Evolutionary conservation across 2,329 filamentous ascomycete species (phyloP).

Genomic region (Drechslerella coelobrocha): DNA sequence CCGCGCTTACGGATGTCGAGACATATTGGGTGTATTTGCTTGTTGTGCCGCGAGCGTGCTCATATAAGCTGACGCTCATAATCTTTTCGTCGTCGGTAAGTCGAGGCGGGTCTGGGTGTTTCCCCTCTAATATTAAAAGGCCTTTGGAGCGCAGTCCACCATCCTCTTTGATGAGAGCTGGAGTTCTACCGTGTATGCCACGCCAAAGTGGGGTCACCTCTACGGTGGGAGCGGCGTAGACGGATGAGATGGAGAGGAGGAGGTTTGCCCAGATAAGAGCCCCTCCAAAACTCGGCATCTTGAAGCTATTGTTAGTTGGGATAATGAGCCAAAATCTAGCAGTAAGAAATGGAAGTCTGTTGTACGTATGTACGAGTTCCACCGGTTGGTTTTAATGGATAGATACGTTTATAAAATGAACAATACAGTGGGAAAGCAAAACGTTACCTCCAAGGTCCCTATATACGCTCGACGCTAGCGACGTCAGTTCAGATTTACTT

Average conservation of each 20-base stretch:
- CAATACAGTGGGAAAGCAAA: neutral
- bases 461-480: neutral
- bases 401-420: neutral
- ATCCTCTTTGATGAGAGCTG: neutral
- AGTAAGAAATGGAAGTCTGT: neutral
- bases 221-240: neutral
- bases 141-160: constrained; percentile 9
- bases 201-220: constrained; percentile 8
- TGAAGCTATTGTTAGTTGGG: neutral
- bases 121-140: constrained; percentile 2
- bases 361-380: neutral
- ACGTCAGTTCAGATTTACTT: neutral
- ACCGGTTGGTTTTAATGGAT: neutral
- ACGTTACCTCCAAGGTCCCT: neutral
- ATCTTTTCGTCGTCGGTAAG: neutral
- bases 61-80: neutral
- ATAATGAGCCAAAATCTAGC: neutral
- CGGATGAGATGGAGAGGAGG: neutral
- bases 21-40: constrained; percentile 9
- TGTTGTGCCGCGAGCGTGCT: neutral
- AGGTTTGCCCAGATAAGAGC: neutral
- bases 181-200: constrained; percentile 15
- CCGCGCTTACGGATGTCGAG: neutral
- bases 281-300: neutral
- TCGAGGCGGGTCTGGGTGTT: neutral